Evolutionary conservation across 2,329 filamentous ascomycete species (phyloP).

Genomic region (Xylaria sp.): DNA sequence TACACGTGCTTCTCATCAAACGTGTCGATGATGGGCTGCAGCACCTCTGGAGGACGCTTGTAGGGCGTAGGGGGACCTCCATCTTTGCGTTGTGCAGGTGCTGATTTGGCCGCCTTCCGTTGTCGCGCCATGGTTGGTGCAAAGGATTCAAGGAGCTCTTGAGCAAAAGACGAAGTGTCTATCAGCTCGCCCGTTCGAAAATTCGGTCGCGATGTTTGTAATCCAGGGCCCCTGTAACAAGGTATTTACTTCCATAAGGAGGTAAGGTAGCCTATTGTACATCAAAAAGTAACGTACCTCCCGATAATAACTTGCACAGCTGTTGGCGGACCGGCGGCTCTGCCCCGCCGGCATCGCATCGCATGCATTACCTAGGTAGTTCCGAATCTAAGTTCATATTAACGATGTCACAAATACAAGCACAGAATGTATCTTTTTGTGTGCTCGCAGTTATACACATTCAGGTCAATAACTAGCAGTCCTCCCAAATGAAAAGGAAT

Average conservation of each 20-base stretch:
- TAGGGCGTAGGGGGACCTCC: slow-evolving; percentile 72
- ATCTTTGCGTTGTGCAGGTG: slow-evolving; percentile 45
- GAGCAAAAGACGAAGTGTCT: slow-evolving; percentile 10
- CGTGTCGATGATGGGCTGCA: slow-evolving; percentile 73
- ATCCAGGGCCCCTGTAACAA: slow-evolving; percentile 10
- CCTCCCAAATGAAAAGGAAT: background rate
- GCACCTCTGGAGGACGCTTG: slow-evolving; percentile 69
- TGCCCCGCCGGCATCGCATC: background rate
- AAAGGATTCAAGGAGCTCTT: background rate
- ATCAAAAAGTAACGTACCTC: background rate
- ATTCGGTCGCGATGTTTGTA: background rate
- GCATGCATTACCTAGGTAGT: background rate
- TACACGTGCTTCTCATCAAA: slow-evolving; percentile 80
- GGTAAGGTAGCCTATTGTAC: background rate
- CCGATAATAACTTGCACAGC: background rate
- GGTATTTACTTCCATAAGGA: background rate
- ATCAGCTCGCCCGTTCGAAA: slow-evolving; percentile 7
- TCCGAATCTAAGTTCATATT: background rate
- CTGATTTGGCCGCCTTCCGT: slow-evolving; percentile 43
- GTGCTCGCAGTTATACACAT: background rate
- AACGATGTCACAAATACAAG: background rate
- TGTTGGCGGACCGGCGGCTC: background rate
- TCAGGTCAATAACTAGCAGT: background rate
- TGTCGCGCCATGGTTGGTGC: slow-evolving; percentile 45
- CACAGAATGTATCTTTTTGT: background rate